Base-by-base conservation (phyloP, 2,329 filamentous ascomycete species). In the Pseudocercospora fuligena region DNA sequence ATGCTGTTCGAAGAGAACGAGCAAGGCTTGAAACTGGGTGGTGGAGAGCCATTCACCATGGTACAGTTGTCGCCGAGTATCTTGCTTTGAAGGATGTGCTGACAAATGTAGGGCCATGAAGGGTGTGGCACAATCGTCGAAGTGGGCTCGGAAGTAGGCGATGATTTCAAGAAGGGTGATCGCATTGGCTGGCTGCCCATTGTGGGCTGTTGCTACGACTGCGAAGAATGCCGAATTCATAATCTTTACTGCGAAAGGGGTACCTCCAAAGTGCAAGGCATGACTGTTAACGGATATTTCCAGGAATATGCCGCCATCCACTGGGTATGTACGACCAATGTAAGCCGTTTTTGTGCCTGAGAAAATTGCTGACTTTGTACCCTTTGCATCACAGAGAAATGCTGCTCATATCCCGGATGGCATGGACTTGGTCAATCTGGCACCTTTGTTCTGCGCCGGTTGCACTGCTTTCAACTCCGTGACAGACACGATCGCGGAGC, bases 401-500 rank as follows among this genome's bases (percentile, higher is more conserved):
- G 68, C 68, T 5, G 68, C 61, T 16, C 65, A 65, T 16, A 64
- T 70, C 27, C 66, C 68, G 3, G 64, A 69, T 11, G 68, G 66
- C 1, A 68, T 70, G 66, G 62, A 70, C n/a, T 36, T 70, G 40
- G 59, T 54, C 5, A 46, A 8, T 27, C 57, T 66, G 27, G 64
- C 66, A n/a, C 68, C 68, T 27, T 53, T 70, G 31, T 70, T 69
- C 46, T 70, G 68, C 31, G 68, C 68, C 1, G 68, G 68, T 7
- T 64, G 63, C 27, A 70, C 68, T 11, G 64, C 68, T 16, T 70
- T 61, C 47, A 70, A 68, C 68, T 83, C 65, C 36, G 68, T 69
- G 1, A 57, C 49, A 3, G 68, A 68, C 27, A 70, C 68, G 3
- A 56, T 66, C 27, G 53, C 59, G 5, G 65, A 66, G 56, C 63